Evolutionary conservation across 306 rosid genomes (phyloP).

Genomic region (Pyrus bretschneideri): DNA sequence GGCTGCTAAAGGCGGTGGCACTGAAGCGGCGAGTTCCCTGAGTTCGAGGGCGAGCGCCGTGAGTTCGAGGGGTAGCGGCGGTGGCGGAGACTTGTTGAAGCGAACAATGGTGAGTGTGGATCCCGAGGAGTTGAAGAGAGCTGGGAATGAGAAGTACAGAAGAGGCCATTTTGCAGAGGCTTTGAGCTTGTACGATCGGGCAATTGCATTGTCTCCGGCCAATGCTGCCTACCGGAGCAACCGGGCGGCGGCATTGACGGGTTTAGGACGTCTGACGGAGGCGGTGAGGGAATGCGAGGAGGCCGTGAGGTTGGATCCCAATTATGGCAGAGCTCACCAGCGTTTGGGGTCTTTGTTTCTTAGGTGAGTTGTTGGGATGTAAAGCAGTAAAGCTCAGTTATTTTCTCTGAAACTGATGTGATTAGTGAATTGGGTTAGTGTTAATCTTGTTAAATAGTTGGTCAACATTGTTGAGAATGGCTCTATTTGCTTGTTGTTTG

Average conservation of each 20-base stretch:
- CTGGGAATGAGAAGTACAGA: constrained; percentile 76
- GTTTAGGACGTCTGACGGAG: constrained; percentile 59
- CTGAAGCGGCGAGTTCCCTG: constrained; percentile 2
- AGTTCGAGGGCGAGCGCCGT: neutral
- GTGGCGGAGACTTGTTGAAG: constrained; percentile 30
- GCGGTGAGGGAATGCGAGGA: constrained; percentile 82
- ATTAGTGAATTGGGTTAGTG: neutral
- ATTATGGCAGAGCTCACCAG: constrained; percentile 74
- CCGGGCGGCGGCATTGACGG: constrained; percentile 87
- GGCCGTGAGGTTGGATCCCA: constrained; percentile 83
- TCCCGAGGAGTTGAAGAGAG: constrained; percentile 78
- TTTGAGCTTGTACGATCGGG: constrained; percentile 67
- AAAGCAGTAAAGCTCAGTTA: neutral
- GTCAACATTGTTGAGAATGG: neutral
- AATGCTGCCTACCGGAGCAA: constrained; percentile 76
- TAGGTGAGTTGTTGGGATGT: constrained; percentile 43
- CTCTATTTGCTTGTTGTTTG: constrained; percentile 5
- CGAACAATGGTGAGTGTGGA: constrained; percentile 39
- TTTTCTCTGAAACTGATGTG: neutral
- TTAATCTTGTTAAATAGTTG: neutral
- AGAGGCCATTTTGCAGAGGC: constrained; percentile 73
- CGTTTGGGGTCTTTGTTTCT: constrained; percentile 75
- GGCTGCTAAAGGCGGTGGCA: constrained; percentile 21
- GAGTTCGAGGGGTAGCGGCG: neutral
- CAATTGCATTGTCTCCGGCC: constrained; percentile 59